Percentiles rank a stretch among this genome's conserved stretches.
phyloP scores from a whole-genome alignment of 108 stramenopile genomes.

The Fistulifera solaris region DNA sequence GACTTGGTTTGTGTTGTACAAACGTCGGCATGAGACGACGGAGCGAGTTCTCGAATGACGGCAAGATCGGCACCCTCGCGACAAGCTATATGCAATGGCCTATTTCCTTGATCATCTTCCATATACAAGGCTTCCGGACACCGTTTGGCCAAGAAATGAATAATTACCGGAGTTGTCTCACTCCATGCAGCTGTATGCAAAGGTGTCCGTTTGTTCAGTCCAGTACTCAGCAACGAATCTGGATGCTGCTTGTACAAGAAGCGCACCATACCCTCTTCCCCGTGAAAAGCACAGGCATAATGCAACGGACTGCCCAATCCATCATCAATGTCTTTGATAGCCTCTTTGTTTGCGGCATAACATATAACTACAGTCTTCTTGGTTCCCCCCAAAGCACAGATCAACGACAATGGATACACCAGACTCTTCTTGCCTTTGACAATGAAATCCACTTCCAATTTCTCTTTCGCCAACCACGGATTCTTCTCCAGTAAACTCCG shows the following conservation, averaged over 20 bases:
- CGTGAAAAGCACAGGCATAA: constrained; percentile 31
- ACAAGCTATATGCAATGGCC: too few species aligned
- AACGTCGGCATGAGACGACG: too few species aligned
- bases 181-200: constrained; percentile 26
- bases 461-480: too few species aligned
- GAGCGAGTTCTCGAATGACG: too few species aligned
- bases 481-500: too few species aligned
- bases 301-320: constrained; percentile 37
- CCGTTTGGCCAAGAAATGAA: too few species aligned
- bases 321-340: constrained; percentile 23
- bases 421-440: neutral
- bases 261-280: constrained; percentile 13
- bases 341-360: constrained; percentile 27
- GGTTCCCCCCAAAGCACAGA: constrained; percentile 32
- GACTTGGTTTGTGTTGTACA: too few species aligned
- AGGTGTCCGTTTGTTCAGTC: constrained; percentile 24
- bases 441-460: too few species aligned
- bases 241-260: constrained; percentile 27
- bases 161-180: too few species aligned
- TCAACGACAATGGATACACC: constrained; percentile 32
- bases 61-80: too few species aligned
- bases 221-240: constrained; percentile 14
- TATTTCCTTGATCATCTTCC: too few species aligned
- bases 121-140: too few species aligned
- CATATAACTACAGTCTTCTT: constrained; percentile 23